A percentile compares a stretch with the other conserved stretches of the same genome.
Evolutionary conservation across 2,329 filamentous ascomycete species (phyloP).

Genomic region (Cadophora malorum): DNA sequence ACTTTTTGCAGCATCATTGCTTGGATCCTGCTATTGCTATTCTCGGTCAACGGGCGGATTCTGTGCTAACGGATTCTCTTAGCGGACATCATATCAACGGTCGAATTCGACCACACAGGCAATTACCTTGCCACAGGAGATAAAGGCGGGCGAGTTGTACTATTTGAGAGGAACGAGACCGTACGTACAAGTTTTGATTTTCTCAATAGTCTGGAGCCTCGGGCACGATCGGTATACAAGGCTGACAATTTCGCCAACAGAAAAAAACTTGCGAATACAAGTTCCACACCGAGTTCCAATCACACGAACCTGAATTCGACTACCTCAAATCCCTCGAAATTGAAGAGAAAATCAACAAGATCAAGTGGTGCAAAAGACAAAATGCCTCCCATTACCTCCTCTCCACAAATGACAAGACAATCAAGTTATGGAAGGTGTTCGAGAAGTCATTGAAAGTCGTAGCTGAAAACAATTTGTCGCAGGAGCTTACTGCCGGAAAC

Average conservation of each 20-base stretch:
- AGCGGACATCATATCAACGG: slow-evolving; percentile 92
- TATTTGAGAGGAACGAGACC: slow-evolving; percentile 95
- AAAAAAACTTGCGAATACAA: slow-evolving; percentile 99
- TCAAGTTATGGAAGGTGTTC: slow-evolving; percentile 99
- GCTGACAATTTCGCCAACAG: slow-evolving; percentile 57
- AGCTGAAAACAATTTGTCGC: slow-evolving; percentile 97
- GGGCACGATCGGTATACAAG: slow-evolving; percentile 1
- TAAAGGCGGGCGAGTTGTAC: slow-evolving; percentile 83
- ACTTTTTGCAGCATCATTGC: background rate
- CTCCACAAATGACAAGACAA: slow-evolving; percentile 99
- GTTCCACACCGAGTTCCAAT: slow-evolving; percentile 99
- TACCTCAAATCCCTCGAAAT: slow-evolving; percentile 99
- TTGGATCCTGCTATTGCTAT: background rate
- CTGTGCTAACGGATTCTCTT: slow-evolving; percentile 32
- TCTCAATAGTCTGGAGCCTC: background rate
- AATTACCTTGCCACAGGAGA: slow-evolving; percentile 92
- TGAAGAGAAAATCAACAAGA: slow-evolving; percentile 99
- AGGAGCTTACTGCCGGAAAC: slow-evolving; percentile 83
- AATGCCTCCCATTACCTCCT: slow-evolving; percentile 98
- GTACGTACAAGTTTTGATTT: slow-evolving; percentile 55
- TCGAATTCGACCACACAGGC: slow-evolving; percentile 89
- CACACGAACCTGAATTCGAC: slow-evolving; percentile 98
- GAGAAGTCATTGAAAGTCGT: slow-evolving; percentile 99
- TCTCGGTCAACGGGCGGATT: background rate
- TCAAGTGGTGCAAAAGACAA: slow-evolving; percentile 98